Conservation (phyloP, 179 eudicot genomes). For the Drosera spatulata region DNA sequence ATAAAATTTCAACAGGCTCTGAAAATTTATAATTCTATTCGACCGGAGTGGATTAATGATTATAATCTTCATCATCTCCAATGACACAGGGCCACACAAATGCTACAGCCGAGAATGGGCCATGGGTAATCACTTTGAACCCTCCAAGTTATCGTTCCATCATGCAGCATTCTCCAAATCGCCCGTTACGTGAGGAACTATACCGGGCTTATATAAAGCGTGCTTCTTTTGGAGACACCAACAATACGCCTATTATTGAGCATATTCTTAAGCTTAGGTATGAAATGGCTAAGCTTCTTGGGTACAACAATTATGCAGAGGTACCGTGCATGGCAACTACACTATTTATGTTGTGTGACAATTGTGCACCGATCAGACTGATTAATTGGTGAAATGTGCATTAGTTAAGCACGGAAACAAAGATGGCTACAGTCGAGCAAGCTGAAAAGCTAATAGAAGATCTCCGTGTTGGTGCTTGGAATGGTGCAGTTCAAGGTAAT, state of each 20-base stretch:
- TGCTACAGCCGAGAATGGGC: slow-evolving; percentile 18
- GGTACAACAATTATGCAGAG: slow-evolving; percentile 22
- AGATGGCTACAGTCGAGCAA: slow-evolving; percentile 18
- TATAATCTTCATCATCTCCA: not conserved
- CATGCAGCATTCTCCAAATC: slow-evolving; percentile 17
- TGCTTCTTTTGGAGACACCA: slow-evolving; percentile 14
- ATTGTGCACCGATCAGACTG: not conserved
- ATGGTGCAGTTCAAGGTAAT: slow-evolving; percentile 18
- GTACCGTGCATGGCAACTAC: slow-evolving; percentile 1
- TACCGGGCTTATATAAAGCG: slow-evolving; percentile 16
- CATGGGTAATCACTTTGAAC: slow-evolving; percentile 21
- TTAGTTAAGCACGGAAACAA: slow-evolving; percentile 17
- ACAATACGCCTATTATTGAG: slow-evolving; percentile 17
- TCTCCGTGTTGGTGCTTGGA: slow-evolving; percentile 17
- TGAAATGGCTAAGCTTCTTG: slow-evolving; percentile 23
- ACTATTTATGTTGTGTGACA: too few relatives aligned
- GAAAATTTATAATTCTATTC: too few relatives aligned
- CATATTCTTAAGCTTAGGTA: slow-evolving; percentile 19
- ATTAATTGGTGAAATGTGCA: not conserved
- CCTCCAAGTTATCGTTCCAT: slow-evolving; percentile 17
- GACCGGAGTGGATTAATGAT: too few relatives aligned
- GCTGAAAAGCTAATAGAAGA: slow-evolving; percentile 18
- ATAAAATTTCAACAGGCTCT: too few relatives aligned
- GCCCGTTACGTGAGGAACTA: slow-evolving; percentile 17
- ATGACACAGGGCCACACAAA: slow-evolving; percentile 11